Evolutionary conservation across 345 rosid genomes (phyloP), one percentile per base, ranked within the genome.

Genomic region (Euphorbia peplus): DNA sequence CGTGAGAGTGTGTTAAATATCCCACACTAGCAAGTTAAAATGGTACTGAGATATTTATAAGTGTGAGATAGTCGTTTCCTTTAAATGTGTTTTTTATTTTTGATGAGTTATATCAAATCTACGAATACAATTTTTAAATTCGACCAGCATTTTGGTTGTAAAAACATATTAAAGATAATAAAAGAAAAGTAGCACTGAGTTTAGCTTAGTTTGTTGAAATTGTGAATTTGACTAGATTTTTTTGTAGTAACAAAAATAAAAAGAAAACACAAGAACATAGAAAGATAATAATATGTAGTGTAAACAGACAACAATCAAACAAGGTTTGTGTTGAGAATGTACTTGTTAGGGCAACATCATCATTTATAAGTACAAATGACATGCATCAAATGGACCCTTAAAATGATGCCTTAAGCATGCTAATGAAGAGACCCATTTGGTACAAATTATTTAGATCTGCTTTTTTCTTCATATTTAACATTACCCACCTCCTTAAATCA

Each of bases 311-410:
- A 70, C 81, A 78, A 70, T 41, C 29, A 30, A 25, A 68, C 46
- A 68, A 58, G 39, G 41, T 60, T 57, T 46, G 18, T 47, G 24
- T 64, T 57, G 57, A 55, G 32, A 52, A 28, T 78, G 84, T 81
- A 76, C 74, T 76, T 81, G 3, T 59, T 74, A 8, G 22, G 44
- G 52, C 75, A 74, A 54, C 87, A 83, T 64, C 70, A 78, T 76
- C 68, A 83, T 76, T 61, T 28, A 60, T 64, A 76, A 5, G 65
- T 29, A 6, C 15, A 44, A 44, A 48, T 19, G 56, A 25, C 16
- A 52, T 75, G 57, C 29, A 19, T 18, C 51, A 41, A 60, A 67
- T 68, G 75, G 81, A 53, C 76, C 73, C 73, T 75, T 1, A 21
- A 70, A 37, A 73, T 66, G 53, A 80, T 70, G 61, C 60, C 50